phyloP scores from a whole-genome alignment of 257 asterid genomes.

The Misopates orontium region DNA sequence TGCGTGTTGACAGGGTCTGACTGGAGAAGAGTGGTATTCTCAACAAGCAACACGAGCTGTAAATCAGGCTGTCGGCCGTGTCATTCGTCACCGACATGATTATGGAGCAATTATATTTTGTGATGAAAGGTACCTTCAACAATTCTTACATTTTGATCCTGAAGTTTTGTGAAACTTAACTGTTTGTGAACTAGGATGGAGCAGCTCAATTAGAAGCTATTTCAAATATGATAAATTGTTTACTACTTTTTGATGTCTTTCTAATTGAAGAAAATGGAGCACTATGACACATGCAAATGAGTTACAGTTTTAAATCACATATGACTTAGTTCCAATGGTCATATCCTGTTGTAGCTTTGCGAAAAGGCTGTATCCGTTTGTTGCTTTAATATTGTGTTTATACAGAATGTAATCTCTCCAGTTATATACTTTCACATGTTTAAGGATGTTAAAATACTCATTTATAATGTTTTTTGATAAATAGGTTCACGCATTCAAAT shows the following conservation, averaged over 20 bases:
- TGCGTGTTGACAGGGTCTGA: constrained; percentile 56
- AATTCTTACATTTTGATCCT: constrained; percentile 14
- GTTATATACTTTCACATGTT: background rate
- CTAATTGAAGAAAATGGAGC: constrained; percentile 25
- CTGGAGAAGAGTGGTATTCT: constrained; percentile 96
- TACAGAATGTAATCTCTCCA: constrained; percentile 20
- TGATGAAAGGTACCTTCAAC: constrained; percentile 72
- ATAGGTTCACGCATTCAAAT: constrained; percentile 67
- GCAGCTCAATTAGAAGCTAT: constrained; percentile 13
- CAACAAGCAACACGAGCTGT: constrained; percentile 97
- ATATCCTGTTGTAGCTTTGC: constrained; percentile 4
- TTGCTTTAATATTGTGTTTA: constrained; percentile 17
- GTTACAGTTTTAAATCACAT: background rate
- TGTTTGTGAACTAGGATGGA: constrained; percentile 16
- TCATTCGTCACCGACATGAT: constrained; percentile 96
- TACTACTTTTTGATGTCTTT: background rate
- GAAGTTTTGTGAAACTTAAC: constrained; percentile 14
- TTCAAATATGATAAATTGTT: background rate
- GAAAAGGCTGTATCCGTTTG: background rate
- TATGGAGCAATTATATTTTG: constrained; percentile 96
- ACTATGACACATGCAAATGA: background rate
- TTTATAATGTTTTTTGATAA: constrained; percentile 20
- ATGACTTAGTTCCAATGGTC: background rate
- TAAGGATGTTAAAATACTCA: background rate
- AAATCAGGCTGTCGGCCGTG: constrained; percentile 99